Base-by-base conservation (phyloP, 177 flowering plant genomes). In the Vitis hybrid region DNA sequence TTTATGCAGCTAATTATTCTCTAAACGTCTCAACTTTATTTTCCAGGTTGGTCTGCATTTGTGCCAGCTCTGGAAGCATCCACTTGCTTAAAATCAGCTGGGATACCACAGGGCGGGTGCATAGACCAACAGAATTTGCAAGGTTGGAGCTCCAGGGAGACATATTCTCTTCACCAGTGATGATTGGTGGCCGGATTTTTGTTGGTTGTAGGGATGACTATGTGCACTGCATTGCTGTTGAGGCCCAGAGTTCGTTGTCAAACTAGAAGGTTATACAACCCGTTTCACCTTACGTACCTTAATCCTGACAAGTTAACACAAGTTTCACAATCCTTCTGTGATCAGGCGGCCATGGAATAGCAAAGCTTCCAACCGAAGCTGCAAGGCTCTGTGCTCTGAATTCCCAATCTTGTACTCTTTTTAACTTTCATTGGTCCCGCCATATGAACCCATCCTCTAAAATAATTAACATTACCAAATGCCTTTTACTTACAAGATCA, bases 171-270 rank as follows among this genome's bases (percentile, higher is more conserved):
- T 90, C 98, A 15, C 97, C 96, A 3, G 86, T 95, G 69, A 94
- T 94, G 99, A 82, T 92, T 76, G 90, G 91, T 62, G 97, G 97
- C 30, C 77, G 81, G 68, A 82, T 92, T 76, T 94, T 86, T 81
- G 92, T 94, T 62, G 97, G 98, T 71, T 89, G 97, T 77, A 82
- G 98, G 71, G 97, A 94, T 79, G 94, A 94, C 76, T 76, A 81
- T 76, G 72, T 94, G 64, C 84, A 85, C 72, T 91, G 98, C 73
- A 67, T 90, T 58, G 70, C 68, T 35, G 71, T 87, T 56, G 73
- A 56, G n/a, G 15, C 65, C 65, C 63, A 60, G 50, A 30, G 10
- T 27, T 56, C 62, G n/a, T 24, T 27, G 68, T 3, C 2, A 15
- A 21, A 61, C 6, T 61, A 61, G 66, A 2, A 24, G 27, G 27